Evolutionary conservation across 306 rosid genomes (phyloP).

Genomic region (Cucurbita ficifolia): DNA sequence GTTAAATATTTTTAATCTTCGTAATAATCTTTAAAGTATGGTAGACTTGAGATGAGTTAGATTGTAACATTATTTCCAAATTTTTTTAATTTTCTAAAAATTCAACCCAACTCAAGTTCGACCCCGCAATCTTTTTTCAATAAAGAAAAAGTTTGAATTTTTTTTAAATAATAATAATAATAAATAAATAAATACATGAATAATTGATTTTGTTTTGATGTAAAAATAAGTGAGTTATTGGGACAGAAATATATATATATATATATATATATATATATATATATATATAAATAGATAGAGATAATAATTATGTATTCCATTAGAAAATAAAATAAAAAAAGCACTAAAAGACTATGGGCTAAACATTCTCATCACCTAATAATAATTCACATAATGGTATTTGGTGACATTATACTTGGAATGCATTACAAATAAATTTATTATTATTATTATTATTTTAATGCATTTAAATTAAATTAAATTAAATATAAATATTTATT

Average conservation of each 20-base stretch:
- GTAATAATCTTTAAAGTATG: no score
- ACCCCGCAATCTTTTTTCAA: no score
- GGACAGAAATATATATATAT: no score
- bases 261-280: background rate
- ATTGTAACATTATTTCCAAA: no score
- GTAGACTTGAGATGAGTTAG: no score
- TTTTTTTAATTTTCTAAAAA: no score
- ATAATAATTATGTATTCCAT: constrained; percentile 2
- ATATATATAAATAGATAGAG: background rate
- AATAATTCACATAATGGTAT: background rate
- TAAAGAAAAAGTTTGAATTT: no score
- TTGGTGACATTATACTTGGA: constrained; percentile 9
- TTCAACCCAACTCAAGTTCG: no score
- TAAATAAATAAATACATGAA: background rate
- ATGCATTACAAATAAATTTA: background rate
- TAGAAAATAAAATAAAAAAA: background rate
- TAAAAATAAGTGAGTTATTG: background rate
- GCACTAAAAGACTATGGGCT: background rate
- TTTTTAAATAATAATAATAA: no score
- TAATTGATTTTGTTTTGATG: background rate
- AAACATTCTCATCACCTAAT: background rate
- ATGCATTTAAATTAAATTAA: no score
- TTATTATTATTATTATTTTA: no score
- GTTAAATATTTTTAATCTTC: no score
- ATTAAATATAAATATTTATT: background rate